Conservation (phyloP, 371 early-diverging fungal species). For the Apophysomyces trapeziformis region DNA sequence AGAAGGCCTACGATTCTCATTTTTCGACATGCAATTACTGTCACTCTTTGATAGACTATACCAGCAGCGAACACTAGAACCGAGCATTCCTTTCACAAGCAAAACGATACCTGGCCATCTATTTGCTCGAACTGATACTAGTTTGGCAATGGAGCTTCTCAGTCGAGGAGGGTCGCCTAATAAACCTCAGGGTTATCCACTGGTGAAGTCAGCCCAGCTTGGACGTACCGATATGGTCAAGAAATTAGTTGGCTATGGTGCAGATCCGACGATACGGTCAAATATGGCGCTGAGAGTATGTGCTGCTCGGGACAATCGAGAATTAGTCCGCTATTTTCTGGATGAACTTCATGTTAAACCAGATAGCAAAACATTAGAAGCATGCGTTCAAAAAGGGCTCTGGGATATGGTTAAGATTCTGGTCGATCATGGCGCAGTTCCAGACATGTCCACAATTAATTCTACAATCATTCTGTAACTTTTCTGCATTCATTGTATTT, state of each 20-base stretch:
- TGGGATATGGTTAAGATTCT: conserved; percentile 55
- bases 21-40: conserved; percentile 34
- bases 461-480: conserved; percentile 6
- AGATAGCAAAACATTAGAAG: conserved; percentile 46
- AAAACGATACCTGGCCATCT: conserved; percentile 42
- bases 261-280: conserved; percentile 42
- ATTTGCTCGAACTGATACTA: conserved; percentile 22
- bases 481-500: conserved; percentile 5
- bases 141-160: conserved; percentile 30
- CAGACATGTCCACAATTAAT: conserved; percentile 50
- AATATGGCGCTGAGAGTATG: conserved; percentile 54
- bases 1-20: conserved; percentile 34
- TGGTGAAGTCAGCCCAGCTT: conserved; percentile 54
- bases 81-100: conserved; percentile 21
- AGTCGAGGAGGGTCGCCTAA: conserved; percentile 47
- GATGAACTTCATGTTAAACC: conserved; percentile 47
- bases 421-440: conserved; percentile 55
- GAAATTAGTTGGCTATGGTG: conserved; percentile 47
- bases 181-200: conserved; percentile 57
- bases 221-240: conserved; percentile 49
- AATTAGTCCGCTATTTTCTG: conserved; percentile 50
- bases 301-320: conserved; percentile 45
- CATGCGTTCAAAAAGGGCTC: conserved; percentile 42
- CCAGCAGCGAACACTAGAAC: background rate
- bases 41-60: conserved; percentile 29